Percentiles rank a stretch among this genome's conserved stretches.
Conservation (phyloP, 129 eudicot species). For the Glebionis coronaria region DNA sequence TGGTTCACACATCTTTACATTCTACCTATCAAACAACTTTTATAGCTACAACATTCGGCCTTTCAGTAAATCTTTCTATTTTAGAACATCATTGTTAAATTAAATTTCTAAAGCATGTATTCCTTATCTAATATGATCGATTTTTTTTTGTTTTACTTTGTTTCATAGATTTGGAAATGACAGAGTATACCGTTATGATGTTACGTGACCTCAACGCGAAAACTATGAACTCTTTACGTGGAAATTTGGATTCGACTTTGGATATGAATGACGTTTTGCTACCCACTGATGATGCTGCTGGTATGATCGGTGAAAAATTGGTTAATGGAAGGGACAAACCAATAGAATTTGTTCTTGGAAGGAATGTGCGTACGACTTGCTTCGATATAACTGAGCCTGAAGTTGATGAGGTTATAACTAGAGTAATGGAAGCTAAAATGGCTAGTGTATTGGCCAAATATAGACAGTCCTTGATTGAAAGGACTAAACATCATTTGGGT, state of each 20-base stretch:
- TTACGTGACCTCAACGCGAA: conserved; percentile 17
- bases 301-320: conserved; percentile 4
- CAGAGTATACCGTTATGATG: conserved; percentile 14
- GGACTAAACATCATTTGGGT: conserved; percentile 97
- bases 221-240: conserved; percentile 12
- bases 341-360: conserved; percentile 70
- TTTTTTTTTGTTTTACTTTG: too few relatives aligned
- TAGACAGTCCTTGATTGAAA: conserved; percentile 64
- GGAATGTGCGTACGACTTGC: conserved; percentile 67
- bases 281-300: conserved; percentile 25
- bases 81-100: too few relatives aligned
- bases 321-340: conserved; percentile 29
- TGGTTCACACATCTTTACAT: too few relatives aligned
- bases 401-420: conserved; percentile 78
- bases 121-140: too few relatives aligned
- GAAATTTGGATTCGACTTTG: conserved; percentile 38
- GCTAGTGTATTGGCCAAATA: conserved; percentile 88
- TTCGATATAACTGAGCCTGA: conserved; percentile 73
- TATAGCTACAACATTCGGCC: too few relatives aligned
- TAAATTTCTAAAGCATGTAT: too few relatives aligned
- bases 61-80: too few relatives aligned
- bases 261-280: conserved; percentile 38
- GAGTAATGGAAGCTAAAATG: conserved; percentile 91
- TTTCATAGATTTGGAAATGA: conserved; percentile 9
- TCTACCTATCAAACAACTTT: too few relatives aligned